Evolutionary conservation across 2,329 filamentous ascomycete genomes (phyloP).

Genomic region (Tolypocladium inflatum): DNA sequence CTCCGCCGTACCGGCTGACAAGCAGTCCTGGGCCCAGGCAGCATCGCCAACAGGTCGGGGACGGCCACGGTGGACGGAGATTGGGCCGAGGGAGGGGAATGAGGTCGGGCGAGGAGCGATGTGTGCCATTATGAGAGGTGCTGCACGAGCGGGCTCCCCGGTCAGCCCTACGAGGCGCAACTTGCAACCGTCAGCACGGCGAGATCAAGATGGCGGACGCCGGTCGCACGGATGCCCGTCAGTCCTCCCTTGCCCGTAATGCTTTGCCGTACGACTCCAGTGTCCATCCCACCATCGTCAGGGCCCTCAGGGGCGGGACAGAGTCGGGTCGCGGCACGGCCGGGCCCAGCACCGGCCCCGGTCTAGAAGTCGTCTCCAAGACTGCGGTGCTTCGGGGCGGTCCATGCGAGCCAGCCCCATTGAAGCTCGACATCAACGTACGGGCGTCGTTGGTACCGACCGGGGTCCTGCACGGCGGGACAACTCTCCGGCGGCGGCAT

Average conservation of each 20-base stretch:
- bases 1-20: background rate
- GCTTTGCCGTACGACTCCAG: background rate
- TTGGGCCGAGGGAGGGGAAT: background rate
- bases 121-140: background rate
- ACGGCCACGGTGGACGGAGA: background rate
- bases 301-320: too few species aligned
- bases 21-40: background rate
- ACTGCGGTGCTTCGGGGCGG: too few species aligned
- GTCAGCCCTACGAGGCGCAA: slow-evolving; percentile 6
- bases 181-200: background rate
- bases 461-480: too few species aligned
- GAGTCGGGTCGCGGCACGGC: too few species aligned
- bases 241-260: background rate
- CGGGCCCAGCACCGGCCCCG: too few species aligned
- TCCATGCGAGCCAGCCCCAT: too few species aligned
- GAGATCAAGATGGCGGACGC: background rate
- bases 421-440: too few species aligned
- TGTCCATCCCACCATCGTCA: too few species aligned
- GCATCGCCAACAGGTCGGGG: background rate
- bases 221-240: background rate
- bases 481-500: too few species aligned
- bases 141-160: background rate
- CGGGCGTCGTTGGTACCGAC: too few species aligned
- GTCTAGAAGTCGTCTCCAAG: too few species aligned
- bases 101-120: background rate